Evolutionary conservation across 148 eudicot species (phyloP).

Genomic region (Vaccinium darrowii): DNA sequence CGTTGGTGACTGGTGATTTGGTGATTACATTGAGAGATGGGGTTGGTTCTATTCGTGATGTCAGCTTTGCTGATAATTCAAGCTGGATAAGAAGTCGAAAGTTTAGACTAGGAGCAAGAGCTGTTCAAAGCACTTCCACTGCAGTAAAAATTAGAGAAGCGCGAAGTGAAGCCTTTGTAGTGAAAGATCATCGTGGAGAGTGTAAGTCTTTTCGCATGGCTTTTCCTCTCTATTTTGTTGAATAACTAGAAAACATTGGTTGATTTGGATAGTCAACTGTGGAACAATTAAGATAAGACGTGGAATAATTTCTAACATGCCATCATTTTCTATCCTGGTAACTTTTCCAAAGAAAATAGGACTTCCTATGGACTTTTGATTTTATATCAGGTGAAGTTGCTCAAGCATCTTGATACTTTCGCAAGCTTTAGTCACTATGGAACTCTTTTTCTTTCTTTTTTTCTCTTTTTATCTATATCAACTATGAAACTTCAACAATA

Average conservation of each 20-base stretch:
- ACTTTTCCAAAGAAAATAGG: too few relatives aligned
- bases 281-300: not conserved
- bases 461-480: not conserved
- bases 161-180: slow-evolving; percentile 66
- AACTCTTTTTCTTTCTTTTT: too few relatives aligned
- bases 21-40: slow-evolving; percentile 44
- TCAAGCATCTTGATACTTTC: too few relatives aligned
- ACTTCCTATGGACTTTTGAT: too few relatives aligned
- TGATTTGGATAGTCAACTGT: not conserved
- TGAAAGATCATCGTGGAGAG: slow-evolving; percentile 89
- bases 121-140: slow-evolving; percentile 27
- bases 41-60: slow-evolving; percentile 48
- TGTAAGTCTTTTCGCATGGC: slow-evolving; percentile 40
- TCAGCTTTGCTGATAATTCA: slow-evolving; percentile 73
- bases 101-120: slow-evolving; percentile 65
- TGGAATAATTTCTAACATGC: not conserved
- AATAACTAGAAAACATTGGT: not conserved
- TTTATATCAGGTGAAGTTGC: too few relatives aligned
- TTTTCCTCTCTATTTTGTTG: not conserved
- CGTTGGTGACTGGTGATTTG: slow-evolving; percentile 62
- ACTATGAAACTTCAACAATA: not conserved
- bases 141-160: slow-evolving; percentile 62
- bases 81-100: slow-evolving; percentile 81
- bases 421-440: too few relatives aligned
- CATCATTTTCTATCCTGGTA: too few relatives aligned